Conservation (phyloP, 768 basidiomycete species). For the Rhizopogon vinicolor region DNA sequence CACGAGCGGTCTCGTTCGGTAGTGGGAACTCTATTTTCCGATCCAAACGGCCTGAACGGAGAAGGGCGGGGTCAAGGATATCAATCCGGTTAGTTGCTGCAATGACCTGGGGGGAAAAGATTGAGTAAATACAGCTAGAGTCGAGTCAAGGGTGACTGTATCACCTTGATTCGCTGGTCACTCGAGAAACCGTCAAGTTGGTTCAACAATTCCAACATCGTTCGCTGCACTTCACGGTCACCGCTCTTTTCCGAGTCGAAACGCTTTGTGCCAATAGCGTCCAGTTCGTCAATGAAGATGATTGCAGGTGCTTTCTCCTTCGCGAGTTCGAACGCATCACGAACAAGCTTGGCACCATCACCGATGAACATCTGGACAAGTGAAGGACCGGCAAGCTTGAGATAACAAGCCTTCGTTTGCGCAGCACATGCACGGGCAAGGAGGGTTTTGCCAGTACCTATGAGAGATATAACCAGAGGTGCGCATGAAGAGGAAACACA, state of each 20-base stretch:
- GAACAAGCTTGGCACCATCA: slow-evolving; percentile 97
- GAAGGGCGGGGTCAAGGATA: slow-evolving; percentile 96
- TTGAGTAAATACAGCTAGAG: slow-evolving; percentile 4
- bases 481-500: background rate
- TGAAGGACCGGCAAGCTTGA: slow-evolving; percentile 96
- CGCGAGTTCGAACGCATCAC: slow-evolving; percentile 96
- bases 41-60: slow-evolving; percentile 95
- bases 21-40: slow-evolving; percentile 98
- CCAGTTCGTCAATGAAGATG: slow-evolving; percentile 97
- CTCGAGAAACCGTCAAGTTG: slow-evolving; percentile 97
- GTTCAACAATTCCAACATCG: slow-evolving; percentile 99
- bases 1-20: slow-evolving; percentile 94
- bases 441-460: slow-evolving; percentile 95
- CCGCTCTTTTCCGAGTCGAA: slow-evolving; percentile 99
- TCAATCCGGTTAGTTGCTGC: slow-evolving; percentile 99
- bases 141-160: background rate
- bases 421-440: slow-evolving; percentile 97
- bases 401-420: slow-evolving; percentile 95
- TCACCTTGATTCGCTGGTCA: slow-evolving; percentile 94
- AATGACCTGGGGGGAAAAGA: slow-evolving; percentile 64
- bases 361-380: slow-evolving; percentile 99
- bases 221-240: slow-evolving; percentile 98
- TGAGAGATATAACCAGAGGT: slow-evolving; percentile 1
- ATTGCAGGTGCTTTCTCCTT: slow-evolving; percentile 99
- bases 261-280: slow-evolving; percentile 98